Evolutionary conservation across 1,284 basidiomycete species (phyloP), one percentile per base, ranked within the genome.

Genomic region (Moesziomyces globuligerus): DNA sequence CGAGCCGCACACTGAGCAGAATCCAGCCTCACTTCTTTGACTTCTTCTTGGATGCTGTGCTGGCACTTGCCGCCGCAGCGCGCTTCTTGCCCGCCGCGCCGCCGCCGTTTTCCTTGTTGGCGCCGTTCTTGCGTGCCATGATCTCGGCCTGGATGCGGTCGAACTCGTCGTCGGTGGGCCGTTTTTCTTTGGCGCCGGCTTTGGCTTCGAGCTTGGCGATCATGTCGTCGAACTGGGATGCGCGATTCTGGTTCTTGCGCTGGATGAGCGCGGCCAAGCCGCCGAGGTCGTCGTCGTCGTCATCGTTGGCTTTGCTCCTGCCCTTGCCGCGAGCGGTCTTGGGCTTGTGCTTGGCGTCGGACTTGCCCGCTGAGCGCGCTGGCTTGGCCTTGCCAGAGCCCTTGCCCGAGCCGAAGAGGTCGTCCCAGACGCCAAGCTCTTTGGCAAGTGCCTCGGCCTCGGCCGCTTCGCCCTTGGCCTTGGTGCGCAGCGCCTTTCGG

Each of bases 381-480:
- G 50, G 47, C 47, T 72, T 75, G 1, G 45, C 58, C 34, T 69
- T 75, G n/a, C n/a, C n/a, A n/a, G n/a, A n/a, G 15, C 41, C 56
- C 40, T 60, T 54, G 15, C 51, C 60, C 3, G 49, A 54, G 20
- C 80, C 80, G 24, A 77, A 82, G 3, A 82, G 50, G 24, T 79
- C 71, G 40, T 82, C 81, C 72, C 75, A 81, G 1, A 82, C 79
- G 42, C 81, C 80, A 10, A 82, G 61, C 62, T 79, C 75, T 23
- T 68, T 69, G 5, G 78, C 78, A 10, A 78, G 62, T 39, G 72
- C 72, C 38, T 78, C 76, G 3, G 78, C 77, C 38, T 80, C 73
- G 2, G 32, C 51, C 6, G 76, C 76, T 47, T 80, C 78, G 1
- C 64, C 49, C 37, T 62, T 20, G 1, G 78, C 78, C 37, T 74